Percentiles rank a stretch among this genome's conserved stretches.
These are phyloP conservation scores for Panellus pusillus DNA, from an alignment of 768 basidiomycete species.

Conservation along the genomic window DNA sequence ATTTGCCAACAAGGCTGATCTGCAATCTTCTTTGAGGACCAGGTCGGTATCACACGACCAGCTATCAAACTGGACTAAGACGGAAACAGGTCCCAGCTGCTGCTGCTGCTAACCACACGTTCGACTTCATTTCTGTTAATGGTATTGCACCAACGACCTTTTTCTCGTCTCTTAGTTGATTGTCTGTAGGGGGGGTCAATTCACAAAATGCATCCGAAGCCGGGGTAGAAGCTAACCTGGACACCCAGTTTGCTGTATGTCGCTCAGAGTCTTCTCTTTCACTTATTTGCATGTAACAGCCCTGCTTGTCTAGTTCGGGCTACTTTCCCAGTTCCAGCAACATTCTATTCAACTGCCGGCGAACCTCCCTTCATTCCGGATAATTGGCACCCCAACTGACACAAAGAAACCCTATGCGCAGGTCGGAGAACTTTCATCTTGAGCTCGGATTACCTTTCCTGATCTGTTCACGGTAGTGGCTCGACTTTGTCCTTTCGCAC, in stretches of 20 bases:
- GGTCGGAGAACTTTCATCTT: background rate
- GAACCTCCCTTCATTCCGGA: constrained; percentile 48
- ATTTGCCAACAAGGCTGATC: constrained; percentile 43
- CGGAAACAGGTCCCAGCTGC: constrained; percentile 29
- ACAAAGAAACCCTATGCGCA: constrained; percentile 44
- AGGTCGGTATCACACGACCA: background rate
- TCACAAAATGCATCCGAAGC: constrained; percentile 7
- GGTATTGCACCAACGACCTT: constrained; percentile 28
- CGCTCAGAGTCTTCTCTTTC: too few relatives aligned
- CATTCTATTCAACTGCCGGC: constrained; percentile 26
- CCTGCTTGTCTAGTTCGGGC: constrained; percentile 23
- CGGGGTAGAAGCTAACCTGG: constrained; percentile 43
- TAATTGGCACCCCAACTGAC: constrained; percentile 32
- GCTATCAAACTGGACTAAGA: too few relatives aligned
- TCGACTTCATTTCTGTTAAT: constrained; percentile 34
- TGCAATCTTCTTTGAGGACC: constrained; percentile 39
- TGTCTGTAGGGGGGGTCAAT: constrained; percentile 8
- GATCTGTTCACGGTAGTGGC: constrained; percentile 38
- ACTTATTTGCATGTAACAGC: too few relatives aligned
- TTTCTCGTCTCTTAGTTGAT: background rate
- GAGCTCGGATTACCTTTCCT: background rate
- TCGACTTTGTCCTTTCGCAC: constrained; percentile 44
- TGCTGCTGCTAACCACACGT: constrained; percentile 31
- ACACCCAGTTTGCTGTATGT: constrained; percentile 43
- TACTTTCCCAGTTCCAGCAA: constrained; percentile 33